Percentiles rank a stretch among this genome's conserved stretches.
Evolutionary conservation across 352 stramenopile species (phyloP).

Genomic region (Halophytophthora batemanensis): DNA sequence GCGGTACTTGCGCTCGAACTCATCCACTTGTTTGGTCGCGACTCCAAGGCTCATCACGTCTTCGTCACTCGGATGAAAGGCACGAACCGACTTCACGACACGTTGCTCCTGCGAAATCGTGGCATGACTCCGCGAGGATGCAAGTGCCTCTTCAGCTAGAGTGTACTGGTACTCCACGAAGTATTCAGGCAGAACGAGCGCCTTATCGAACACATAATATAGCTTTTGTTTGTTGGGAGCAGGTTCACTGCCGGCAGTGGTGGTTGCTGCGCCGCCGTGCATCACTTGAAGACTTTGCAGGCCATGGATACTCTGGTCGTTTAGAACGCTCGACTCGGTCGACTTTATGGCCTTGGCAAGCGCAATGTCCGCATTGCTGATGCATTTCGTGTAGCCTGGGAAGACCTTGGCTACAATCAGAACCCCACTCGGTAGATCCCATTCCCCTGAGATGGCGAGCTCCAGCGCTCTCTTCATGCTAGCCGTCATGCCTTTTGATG

Average conservation of each 20-base stretch:
- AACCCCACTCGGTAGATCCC: constrained; percentile 41
- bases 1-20: constrained; percentile 66
- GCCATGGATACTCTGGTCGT: constrained; percentile 32
- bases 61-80: constrained; percentile 21
- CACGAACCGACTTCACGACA: constrained; percentile 7
- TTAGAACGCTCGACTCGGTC: constrained; percentile 13
- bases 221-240: constrained; percentile 44
- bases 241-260: constrained; percentile 11
- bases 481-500: constrained; percentile 4
- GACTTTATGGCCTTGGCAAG: constrained; percentile 8
- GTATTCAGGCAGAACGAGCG: constrained; percentile 80
- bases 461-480: constrained; percentile 44
- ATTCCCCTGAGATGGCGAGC: constrained; percentile 34
- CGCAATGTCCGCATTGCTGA: constrained; percentile 20
- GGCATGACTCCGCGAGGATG: constrained; percentile 6
- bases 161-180: constrained; percentile 82
- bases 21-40: constrained; percentile 31
- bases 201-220: constrained; percentile 82
- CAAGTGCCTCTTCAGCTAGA: constrained; percentile 4
- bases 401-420: constrained; percentile 86
- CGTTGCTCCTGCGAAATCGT: background rate
- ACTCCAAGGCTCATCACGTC: constrained; percentile 28
- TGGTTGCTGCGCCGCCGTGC: constrained; percentile 11
- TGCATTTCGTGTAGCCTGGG: constrained; percentile 57
- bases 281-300: constrained; percentile 60